phyloP scores from a whole-genome alignment of 2,329 filamentous ascomycete genomes.

The Neospermospora avenae region DNA sequence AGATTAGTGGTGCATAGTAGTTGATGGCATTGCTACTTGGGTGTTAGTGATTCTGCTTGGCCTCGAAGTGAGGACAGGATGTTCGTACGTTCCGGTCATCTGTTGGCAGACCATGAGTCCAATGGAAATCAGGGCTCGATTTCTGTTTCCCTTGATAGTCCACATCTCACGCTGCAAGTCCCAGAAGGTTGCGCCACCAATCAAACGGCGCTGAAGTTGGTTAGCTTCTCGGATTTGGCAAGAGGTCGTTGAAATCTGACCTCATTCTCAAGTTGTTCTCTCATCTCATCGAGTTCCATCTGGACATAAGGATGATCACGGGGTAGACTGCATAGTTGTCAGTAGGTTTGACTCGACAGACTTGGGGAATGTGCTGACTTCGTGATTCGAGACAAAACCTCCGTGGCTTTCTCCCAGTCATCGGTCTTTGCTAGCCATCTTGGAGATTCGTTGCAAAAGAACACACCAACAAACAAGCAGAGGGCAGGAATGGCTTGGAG shows the following conservation, averaged over 20 bases:
- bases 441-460: constrained; percentile 58
- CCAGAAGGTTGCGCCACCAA: constrained; percentile 46
- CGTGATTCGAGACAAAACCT: constrained; percentile 50
- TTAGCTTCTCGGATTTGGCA: too few species aligned
- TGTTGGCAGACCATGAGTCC: constrained; percentile 63
- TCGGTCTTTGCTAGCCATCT: constrained; percentile 66
- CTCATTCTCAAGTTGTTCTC: constrained; percentile 47
- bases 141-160: constrained; percentile 54
- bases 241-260: too few species aligned
- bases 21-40: constrained; percentile 48
- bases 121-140: constrained; percentile 62
- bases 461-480: constrained; percentile 57
- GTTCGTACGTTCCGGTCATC: constrained; percentile 55
- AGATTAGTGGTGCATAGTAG: constrained; percentile 61
- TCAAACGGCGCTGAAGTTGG: constrained; percentile 35
- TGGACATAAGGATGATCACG: constrained; percentile 51
- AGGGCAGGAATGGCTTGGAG: constrained; percentile 64
- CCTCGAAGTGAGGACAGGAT: neutral
- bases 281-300: constrained; percentile 47
- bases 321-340: constrained; percentile 47
- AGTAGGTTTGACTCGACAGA: constrained; percentile 31
- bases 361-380: constrained; percentile 26
- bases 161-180: constrained; percentile 61
- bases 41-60: constrained; percentile 1
- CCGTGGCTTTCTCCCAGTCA: constrained; percentile 61